A percentile compares a stretch with the other conserved stretches of the same genome.
Evolutionary conservation across 306 rosid species (phyloP).

Genomic region (Pachyrhizus erosus): DNA sequence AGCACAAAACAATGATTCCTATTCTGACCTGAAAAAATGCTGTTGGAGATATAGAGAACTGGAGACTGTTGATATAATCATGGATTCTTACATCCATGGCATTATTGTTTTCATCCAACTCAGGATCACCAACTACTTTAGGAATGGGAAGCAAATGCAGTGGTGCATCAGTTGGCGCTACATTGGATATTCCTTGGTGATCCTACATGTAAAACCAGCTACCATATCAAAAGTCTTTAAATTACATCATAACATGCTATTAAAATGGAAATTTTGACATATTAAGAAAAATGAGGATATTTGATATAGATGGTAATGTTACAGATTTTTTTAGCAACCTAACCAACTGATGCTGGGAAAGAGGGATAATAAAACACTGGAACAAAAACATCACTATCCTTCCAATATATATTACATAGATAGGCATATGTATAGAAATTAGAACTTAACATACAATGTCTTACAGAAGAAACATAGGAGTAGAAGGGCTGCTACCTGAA

Average conservation of each 20-base stretch:
- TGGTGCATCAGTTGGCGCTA: conserved; percentile 85
- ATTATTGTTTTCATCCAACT: conserved; percentile 44
- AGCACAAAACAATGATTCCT: conserved; percentile 26
- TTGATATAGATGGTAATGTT: neutral
- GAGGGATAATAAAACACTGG: conserved; percentile 11
- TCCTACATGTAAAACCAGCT: conserved; percentile 60
- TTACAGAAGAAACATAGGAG: conserved; percentile 28
- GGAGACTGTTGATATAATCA: conserved; percentile 81
- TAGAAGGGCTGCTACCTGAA: conserved; percentile 71
- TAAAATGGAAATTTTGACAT: neutral
- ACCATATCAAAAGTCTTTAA: conserved; percentile 1
- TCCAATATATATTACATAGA: conserved; percentile 12
- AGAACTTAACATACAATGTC: conserved; percentile 11
- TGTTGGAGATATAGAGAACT: conserved; percentile 90
- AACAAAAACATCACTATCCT: conserved; percentile 7
- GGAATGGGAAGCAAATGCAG: conserved; percentile 59
- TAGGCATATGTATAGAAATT: neutral
- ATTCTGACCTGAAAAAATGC: conserved; percentile 89
- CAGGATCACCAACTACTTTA: conserved; percentile 48
- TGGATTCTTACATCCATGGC: conserved; percentile 72
- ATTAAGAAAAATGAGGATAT: neutral
- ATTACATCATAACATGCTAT: conserved; percentile 20
- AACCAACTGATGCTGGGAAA: conserved; percentile 5
- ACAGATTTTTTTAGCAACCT: neutral
- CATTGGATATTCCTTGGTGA: conserved; percentile 96